A percentile compares a stretch with the other conserved stretches of the same genome.
Conservation (phyloP, 2,329 filamentous ascomycete species). For the Immersiporthe knoxdaviesiana region DNA sequence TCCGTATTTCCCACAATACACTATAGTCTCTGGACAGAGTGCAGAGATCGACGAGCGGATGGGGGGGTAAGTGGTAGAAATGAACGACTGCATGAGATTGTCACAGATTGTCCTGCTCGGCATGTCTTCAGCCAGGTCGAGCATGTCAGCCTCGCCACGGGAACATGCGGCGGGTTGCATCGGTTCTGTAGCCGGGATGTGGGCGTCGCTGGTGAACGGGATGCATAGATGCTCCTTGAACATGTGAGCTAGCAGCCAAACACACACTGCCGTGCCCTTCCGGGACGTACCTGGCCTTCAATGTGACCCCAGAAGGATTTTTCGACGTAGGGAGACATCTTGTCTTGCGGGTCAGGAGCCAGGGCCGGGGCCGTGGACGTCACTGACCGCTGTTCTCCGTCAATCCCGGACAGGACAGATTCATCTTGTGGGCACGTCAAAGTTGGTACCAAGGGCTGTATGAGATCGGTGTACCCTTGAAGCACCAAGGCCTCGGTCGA, state of each 20-base stretch:
- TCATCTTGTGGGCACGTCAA: not conserved
- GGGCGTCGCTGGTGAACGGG: not conserved
- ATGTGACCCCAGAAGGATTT: constrained; percentile 1
- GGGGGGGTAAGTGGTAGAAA: not conserved
- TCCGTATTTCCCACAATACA: not conserved
- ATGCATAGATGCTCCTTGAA: not conserved
- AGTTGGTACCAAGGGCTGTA: not conserved
- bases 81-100: not conserved
- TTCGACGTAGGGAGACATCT: not conserved
- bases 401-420: not conserved
- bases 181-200: not conserved
- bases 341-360: not conserved
- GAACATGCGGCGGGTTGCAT: not conserved
- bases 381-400: not conserved
- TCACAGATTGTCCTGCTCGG: not conserved
- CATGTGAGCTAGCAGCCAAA: not conserved
- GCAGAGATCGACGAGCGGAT: not conserved
- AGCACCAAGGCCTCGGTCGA: no score
- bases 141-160: not conserved
- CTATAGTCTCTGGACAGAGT: not conserved
- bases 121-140: not conserved
- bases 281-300: not conserved
- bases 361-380: not conserved
- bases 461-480: not conserved
- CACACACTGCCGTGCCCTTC: not conserved